phyloP scores from a whole-genome alignment of 768 basidiomycete genomes.

The Boletus fagicola region DNA sequence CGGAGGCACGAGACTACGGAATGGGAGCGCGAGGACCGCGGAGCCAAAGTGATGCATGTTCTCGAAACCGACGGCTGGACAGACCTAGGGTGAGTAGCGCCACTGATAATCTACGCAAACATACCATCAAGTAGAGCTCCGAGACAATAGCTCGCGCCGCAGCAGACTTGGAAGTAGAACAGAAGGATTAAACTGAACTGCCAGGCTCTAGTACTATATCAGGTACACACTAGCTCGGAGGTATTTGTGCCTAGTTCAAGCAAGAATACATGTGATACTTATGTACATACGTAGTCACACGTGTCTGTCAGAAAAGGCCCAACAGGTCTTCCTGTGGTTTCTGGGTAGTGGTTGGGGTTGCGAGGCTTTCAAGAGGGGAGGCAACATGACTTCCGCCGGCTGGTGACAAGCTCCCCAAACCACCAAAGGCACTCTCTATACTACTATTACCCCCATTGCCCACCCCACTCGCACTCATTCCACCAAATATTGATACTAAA shows the following conservation, averaged over 20 bases:
- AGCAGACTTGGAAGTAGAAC: not conserved
- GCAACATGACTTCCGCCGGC: not conserved
- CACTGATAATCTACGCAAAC: not conserved
- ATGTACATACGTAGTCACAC: not conserved
- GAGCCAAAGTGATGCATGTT: not conserved
- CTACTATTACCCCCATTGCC: slow-evolving; percentile 13
- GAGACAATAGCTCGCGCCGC: not conserved
- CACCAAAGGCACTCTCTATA: slow-evolving; percentile 15
- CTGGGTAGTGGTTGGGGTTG: slow-evolving; percentile 25
- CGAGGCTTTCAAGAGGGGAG: slow-evolving; percentile 24
- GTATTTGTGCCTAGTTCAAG: not conserved
- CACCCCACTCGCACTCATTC: slow-evolving; percentile 34
- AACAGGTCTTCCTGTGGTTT: slow-evolving; percentile 51
- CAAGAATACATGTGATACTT: not conserved
- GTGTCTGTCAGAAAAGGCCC: slow-evolving; percentile 47
- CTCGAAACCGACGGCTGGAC: not conserved
- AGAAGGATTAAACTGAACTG: not conserved
- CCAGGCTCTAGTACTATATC: not conserved
- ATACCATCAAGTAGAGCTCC: not conserved
- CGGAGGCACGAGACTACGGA: not conserved
- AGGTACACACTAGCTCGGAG: not conserved
- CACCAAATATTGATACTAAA: slow-evolving; percentile 88
- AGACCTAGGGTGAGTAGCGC: not conserved
- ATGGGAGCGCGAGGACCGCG: not conserved
- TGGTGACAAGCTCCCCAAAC: slow-evolving; percentile 18